phyloP scores from a whole-genome alignment of 805 yeast genomes.

The Teunomyces panamensis region DNA sequence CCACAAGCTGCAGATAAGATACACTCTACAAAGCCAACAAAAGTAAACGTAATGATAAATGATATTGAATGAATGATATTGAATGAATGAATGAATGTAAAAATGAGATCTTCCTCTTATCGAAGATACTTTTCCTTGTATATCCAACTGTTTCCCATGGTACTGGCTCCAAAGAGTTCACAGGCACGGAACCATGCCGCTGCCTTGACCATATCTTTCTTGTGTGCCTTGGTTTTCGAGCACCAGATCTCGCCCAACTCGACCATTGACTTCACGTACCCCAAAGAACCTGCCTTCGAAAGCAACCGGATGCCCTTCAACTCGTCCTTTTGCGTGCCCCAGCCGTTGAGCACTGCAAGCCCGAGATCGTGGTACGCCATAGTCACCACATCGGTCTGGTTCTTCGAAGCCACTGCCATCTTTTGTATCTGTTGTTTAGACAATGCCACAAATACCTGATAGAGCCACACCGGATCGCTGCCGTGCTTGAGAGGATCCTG shows the following conservation, averaged over 20 bases:
- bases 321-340: conserved; percentile 56
- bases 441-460: conserved; percentile 21
- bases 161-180: conserved; percentile 56
- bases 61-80: no score
- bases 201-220: conserved; percentile 58
- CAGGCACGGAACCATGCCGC: conserved; percentile 71
- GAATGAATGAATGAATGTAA: no score
- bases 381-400: conserved; percentile 42
- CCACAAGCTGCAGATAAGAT: conserved; percentile 11
- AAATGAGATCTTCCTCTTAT: neutral
- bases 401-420: conserved; percentile 28
- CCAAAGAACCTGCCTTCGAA: conserved; percentile 64
- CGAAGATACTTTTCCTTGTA: conserved; percentile 62
- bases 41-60: neutral
- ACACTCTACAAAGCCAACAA: conserved; percentile 8
- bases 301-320: conserved; percentile 53
- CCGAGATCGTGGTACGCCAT: conserved; percentile 63
- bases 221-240: conserved; percentile 49
- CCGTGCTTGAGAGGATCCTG: conserved; percentile 24
- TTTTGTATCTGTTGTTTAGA: conserved; percentile 24
- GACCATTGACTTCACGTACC: conserved; percentile 65
- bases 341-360: conserved; percentile 51
- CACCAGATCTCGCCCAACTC: conserved; percentile 71
- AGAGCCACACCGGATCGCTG: conserved; percentile 14
- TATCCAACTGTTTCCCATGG: conserved; percentile 73